Conservation (phyloP, 2,329 filamentous ascomycete species). For the Cladosporium phlei region DNA sequence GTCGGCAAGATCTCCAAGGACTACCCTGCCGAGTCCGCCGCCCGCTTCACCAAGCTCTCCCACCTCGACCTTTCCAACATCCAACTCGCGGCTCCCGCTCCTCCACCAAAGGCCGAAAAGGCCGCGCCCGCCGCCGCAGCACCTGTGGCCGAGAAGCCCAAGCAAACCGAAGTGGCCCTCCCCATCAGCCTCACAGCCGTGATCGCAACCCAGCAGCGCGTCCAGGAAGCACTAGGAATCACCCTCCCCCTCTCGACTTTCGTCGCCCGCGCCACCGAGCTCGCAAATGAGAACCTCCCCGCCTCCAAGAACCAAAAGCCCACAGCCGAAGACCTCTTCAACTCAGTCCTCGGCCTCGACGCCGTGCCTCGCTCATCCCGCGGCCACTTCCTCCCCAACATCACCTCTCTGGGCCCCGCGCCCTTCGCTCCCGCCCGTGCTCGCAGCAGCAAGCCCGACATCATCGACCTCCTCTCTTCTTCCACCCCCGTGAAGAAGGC, state of each 20-base stretch:
- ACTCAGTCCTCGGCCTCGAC: slow-evolving; percentile 73
- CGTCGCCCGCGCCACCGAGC: slow-evolving; percentile 73
- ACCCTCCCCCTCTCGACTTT: slow-evolving; percentile 82
- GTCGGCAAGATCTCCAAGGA: slow-evolving; percentile 70
- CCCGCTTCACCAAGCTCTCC: slow-evolving; percentile 66
- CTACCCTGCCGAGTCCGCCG: slow-evolving; percentile 66
- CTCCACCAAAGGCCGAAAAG: slow-evolving; percentile 43
- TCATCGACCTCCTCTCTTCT: slow-evolving; percentile 71
- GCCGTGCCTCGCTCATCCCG: slow-evolving; percentile 47
- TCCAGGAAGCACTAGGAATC: slow-evolving; percentile 72
- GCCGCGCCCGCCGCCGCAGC: slow-evolving; percentile 33
- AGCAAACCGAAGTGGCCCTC: slow-evolving; percentile 59
- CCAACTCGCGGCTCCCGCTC: slow-evolving; percentile 57
- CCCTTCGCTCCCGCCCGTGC: slow-evolving; percentile 29
- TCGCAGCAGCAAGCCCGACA: slow-evolving; percentile 60
- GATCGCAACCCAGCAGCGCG: slow-evolving; percentile 71
- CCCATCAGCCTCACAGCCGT: slow-evolving; percentile 76
- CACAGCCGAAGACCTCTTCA: slow-evolving; percentile 78
- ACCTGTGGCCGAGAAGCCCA: slow-evolving; percentile 39
- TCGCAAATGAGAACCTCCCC: slow-evolving; percentile 85
- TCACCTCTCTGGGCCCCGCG: slow-evolving; percentile 51
- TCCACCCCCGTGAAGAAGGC: slow-evolving; percentile 34
- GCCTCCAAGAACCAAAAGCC: slow-evolving; percentile 59
- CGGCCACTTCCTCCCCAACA: slow-evolving; percentile 68
- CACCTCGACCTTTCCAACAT: slow-evolving; percentile 95